These are phyloP conservation scores for Torulaspora globosa DNA, from an alignment of 1,139 yeast genomes.

Conservation along the genomic window DNA sequence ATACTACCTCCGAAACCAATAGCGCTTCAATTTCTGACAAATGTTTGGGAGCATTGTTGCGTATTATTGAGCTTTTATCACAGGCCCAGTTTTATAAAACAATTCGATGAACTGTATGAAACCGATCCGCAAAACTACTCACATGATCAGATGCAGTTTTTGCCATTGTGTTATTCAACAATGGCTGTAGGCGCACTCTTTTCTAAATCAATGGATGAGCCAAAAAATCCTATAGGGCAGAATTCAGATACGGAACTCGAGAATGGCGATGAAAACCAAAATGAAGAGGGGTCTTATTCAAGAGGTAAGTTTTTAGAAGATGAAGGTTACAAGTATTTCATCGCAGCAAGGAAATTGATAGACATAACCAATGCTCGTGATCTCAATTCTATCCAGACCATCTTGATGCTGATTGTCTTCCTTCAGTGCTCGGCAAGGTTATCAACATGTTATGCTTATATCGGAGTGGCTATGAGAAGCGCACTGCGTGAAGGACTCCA, in stretches of 20 bases:
- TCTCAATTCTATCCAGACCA: slow-evolving; percentile 67
- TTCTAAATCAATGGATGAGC: slow-evolving; percentile 37
- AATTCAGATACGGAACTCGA: slow-evolving; percentile 1
- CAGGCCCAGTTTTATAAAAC: slow-evolving; percentile 70
- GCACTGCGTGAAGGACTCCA: slow-evolving; percentile 87
- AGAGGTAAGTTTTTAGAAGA: slow-evolving; percentile 55
- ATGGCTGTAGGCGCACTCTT: slow-evolving; percentile 79
- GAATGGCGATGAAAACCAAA: slow-evolving; percentile 17
- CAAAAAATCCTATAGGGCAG: slow-evolving; percentile 3
- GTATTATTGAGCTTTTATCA: slow-evolving; percentile 83
- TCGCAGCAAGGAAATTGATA: slow-evolving; percentile 79
- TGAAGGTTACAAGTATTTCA: slow-evolving; percentile 82
- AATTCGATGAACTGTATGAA: slow-evolving; percentile 56
- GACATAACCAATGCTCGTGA: slow-evolving; percentile 69
- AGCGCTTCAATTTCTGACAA: slow-evolving; percentile 68
- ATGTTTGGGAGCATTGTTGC: slow-evolving; percentile 87
- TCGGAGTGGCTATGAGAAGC: slow-evolving; percentile 86
- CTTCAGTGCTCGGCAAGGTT: slow-evolving; percentile 86
- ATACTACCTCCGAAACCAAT: slow-evolving; percentile 73
- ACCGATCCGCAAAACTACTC: slow-evolving; percentile 64
- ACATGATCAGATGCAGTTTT: slow-evolving; percentile 64
- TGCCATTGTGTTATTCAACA: slow-evolving; percentile 69
- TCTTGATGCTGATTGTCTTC: slow-evolving; percentile 63
- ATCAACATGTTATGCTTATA: slow-evolving; percentile 85
- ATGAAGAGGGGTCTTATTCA: slow-evolving; percentile 9